Base-by-base conservation (phyloP, 2,329 filamentous ascomycete species). In the Alternaria sp. region DNA sequence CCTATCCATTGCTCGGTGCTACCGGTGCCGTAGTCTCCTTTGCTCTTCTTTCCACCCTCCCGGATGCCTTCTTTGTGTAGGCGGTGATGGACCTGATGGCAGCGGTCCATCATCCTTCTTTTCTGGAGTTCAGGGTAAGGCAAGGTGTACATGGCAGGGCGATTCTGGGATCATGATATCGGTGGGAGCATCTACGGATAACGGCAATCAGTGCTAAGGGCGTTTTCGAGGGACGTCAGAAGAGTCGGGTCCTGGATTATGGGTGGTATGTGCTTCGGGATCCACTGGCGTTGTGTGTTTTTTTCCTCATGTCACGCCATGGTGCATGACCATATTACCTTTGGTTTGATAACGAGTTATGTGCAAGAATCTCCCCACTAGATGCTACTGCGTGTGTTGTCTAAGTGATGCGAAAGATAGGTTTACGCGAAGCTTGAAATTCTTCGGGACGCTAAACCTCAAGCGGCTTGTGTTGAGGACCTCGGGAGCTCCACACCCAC, bases 41-140 rank as follows among this genome's bases (percentile, higher is more conserved):
- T 28, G 66, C 66, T 54, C 58, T 70, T 44, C 71, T 73, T 10
- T 67, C 71, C 13, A 62, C 63, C 52, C 66, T 73, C 17, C 71
- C 71, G 8, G 69, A 73, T 32, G 66, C 64, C 32, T 72, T 73
- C 59, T 73, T 73, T 30, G 62, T 55, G 6, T 66, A 63, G 15
- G 53, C 30, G 3, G n/a, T 9, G n/a, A 28, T 3, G 17, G n/a
- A 10, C n/a, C 3, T 11, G 12, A 25, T 17, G 17, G 26, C 13
- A 21, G 28, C 40, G 15, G 23, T 26, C 13, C 13, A n/a, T 30
- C 46, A 13, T 36, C n/a, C 36, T 49, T 36, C 40, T 56, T 43
- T 40, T 40, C n/a, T 8, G 36, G 36, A 6, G 36, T 40, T 17
- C n/a, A 40, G n/a, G n/a, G 15, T 17, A 40, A 40, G n/a, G 36